Base-by-base conservation (phyloP, 2,329 filamentous ascomycete species). In the Leptographium wingfieldii region DNA sequence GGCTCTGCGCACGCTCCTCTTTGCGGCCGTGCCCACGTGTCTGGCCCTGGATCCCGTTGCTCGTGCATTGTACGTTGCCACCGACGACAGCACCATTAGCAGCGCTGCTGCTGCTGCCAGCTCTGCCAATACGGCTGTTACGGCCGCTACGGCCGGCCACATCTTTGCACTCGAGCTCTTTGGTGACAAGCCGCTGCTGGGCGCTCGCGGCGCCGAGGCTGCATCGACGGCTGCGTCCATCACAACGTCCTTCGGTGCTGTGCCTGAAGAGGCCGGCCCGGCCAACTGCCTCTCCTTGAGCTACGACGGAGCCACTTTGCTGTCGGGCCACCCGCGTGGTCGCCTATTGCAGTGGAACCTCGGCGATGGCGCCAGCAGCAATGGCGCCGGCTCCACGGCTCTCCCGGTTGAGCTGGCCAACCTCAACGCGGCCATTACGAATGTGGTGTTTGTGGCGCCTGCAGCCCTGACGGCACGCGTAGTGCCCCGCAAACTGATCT, bases 291-390 rank as follows among this genome's bases (percentile, higher is more conserved):
- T 96, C 60, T 80, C 81, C 25, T 73, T 95, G 58, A 92, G 83
- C 68, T 92, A 94, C 71, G 92, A 96, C 70, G 88, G 90, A 31
- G 91, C 86, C 52, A 81, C 79, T 9, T 75, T 96, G 27, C 72
- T 96, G 31, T 91, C 91, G 3, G 92, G 92, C 6, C 92, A 97
- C 68, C 76, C 81, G 22, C 87, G 81, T 66, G 92, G 92, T 57
- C 88, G 88, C 67, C 80, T 96, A 49, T 75, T 90, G 38, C 79
- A 81, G 59, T 97, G 92, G 92, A 89, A 90, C 69, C 79, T 92
- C 31, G 83, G 84, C 46, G 84, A 85, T 65, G 57, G 55, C 3
- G 57, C 38, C 27, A 35, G 49, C 48, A 58, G 27, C 12, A 27
- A 11, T 22, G 22, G 3, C 27, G 14, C 49, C 4, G 16, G 51